Base-by-base conservation (phyloP, 352 stramenopile species). In the Phytophthora quininea region DNA sequence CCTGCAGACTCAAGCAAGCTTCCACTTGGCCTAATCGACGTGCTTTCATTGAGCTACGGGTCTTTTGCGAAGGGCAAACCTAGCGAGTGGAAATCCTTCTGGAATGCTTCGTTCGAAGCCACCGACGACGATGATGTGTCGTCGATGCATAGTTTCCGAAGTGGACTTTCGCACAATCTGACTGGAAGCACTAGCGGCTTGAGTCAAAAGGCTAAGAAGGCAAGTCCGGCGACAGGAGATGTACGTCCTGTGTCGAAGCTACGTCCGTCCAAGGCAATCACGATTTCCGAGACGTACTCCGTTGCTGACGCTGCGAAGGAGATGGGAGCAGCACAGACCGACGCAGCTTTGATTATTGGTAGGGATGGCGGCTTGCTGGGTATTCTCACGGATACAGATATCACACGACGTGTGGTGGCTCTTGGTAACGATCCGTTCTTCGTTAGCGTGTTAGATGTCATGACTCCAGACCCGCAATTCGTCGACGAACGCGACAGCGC, bases 351-450 rank as follows among this genome's bases (percentile, higher is more conserved):
- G 11, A 89, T 99, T 27, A 93, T 98, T 58, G 94, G 89, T 29
- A 69, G 84, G 3, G 80, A 93, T 47, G 96, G 96, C 27, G 90
- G 84, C 6, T 79, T 99, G 29, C 79, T 90, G 40, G 97, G 97
- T 55, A 99, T 99, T 67, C 80, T 99, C 49, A 99, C 96, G 11
- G 97, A 99, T 51, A 97, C 89, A 12, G 89, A 97, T 64, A 87
- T 97, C 24, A 96, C 89, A 3, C 82, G 88, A 10, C 82, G 87
- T 45, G 89, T 97, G 7, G 89, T 97, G 24, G 88, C 89, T 15
- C 62, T 96, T 1, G 89, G 89, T 40, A 96, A 96, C 49, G 88
- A 96, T 35, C 88, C 89, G 10, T 86, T 83, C 62, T 91, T 92
- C 62, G 92, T 95, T 54, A 94, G 77, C 47, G 88, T 97, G 10